phyloP scores from a whole-genome alignment of 768 basidiomycete genomes.

The Leucocoprinus leucothites region DNA sequence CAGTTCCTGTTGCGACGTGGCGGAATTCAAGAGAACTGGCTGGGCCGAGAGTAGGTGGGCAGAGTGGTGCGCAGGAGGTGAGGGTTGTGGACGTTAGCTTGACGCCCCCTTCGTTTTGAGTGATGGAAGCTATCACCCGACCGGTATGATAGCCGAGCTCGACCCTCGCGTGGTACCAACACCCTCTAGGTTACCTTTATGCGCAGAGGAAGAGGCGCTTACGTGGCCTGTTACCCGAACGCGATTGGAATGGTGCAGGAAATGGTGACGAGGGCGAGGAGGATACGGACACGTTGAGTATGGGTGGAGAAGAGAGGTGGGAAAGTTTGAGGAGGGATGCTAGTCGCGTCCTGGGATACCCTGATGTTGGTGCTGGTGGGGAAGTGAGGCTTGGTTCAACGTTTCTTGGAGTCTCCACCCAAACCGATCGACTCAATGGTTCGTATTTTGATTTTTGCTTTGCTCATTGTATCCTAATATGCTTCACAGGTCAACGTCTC shows the following conservation, averaged over 20 bases:
- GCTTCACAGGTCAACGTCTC: too few relatives aligned
- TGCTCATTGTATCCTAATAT: too few relatives aligned
- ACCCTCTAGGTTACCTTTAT: too few relatives aligned
- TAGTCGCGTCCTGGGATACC: neutral
- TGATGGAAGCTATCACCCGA: neutral
- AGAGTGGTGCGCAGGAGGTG: neutral
- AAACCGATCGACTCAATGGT: too few relatives aligned
- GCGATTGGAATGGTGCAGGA: too few relatives aligned
- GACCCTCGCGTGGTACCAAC: too few relatives aligned
- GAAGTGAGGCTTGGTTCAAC: slow-evolving; percentile 1
- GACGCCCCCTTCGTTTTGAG: neutral
- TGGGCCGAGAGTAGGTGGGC: neutral
- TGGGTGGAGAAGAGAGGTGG: neutral
- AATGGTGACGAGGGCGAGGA: too few relatives aligned
- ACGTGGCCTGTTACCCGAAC: too few relatives aligned
- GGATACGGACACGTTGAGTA: neutral
- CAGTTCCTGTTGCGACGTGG: slow-evolving; percentile 5
- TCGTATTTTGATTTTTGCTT: too few relatives aligned
- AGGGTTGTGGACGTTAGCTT: slow-evolving; percentile 5
- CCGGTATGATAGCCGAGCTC: slow-evolving; percentile 1
- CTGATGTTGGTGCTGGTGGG: too few relatives aligned
- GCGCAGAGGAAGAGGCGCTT: neutral
- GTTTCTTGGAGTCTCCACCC: too few relatives aligned
- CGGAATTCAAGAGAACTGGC: neutral
- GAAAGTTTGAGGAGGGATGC: neutral